Conservation (phyloP, 148 eudicot species). For the Fallopia convolvulus region DNA sequence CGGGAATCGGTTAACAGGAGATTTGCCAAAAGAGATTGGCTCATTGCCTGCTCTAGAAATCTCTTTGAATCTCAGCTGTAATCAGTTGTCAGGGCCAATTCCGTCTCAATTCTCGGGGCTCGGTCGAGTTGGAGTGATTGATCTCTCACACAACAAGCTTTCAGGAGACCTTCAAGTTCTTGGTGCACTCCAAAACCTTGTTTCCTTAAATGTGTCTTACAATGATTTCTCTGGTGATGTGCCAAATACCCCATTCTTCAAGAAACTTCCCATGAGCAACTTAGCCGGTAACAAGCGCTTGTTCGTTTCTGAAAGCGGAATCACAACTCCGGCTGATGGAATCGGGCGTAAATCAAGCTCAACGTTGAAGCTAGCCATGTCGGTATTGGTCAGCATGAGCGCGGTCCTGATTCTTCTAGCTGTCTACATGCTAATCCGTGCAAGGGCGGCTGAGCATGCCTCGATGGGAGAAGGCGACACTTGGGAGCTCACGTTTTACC, state of each 20-base stretch:
- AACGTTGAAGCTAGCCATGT: conserved; percentile 63
- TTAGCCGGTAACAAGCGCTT: conserved; percentile 64
- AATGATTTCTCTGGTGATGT: conserved; percentile 78
- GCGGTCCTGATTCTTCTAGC: conserved; percentile 59
- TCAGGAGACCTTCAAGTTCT: conserved; percentile 52
- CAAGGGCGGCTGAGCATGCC: conserved; percentile 23
- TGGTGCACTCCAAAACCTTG: conserved; percentile 70
- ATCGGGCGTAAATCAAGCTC: conserved; percentile 24
- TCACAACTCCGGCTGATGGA: conserved; percentile 7
- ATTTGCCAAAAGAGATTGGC: conserved; percentile 76
- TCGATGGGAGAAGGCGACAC: conserved; percentile 27
- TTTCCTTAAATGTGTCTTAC: conserved; percentile 69
- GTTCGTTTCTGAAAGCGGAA: conserved; percentile 37
- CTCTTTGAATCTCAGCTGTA: conserved; percentile 76
- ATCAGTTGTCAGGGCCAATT: conserved; percentile 60
- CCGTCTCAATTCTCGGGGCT: conserved; percentile 65
- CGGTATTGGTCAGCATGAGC: conserved; percentile 60
- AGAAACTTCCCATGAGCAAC: conserved; percentile 57
- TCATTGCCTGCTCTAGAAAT: conserved; percentile 78
- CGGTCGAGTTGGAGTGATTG: conserved; percentile 64
- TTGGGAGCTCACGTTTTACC: conserved; percentile 89
- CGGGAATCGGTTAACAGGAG: conserved; percentile 65
- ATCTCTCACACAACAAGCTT: conserved; percentile 76
- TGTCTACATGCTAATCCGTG: conserved; percentile 44
- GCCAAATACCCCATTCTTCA: conserved; percentile 78